Base-by-base conservation (phyloP, 202 grass and related monocot species). In the Schoenoplectus tabernaemontani region DNA sequence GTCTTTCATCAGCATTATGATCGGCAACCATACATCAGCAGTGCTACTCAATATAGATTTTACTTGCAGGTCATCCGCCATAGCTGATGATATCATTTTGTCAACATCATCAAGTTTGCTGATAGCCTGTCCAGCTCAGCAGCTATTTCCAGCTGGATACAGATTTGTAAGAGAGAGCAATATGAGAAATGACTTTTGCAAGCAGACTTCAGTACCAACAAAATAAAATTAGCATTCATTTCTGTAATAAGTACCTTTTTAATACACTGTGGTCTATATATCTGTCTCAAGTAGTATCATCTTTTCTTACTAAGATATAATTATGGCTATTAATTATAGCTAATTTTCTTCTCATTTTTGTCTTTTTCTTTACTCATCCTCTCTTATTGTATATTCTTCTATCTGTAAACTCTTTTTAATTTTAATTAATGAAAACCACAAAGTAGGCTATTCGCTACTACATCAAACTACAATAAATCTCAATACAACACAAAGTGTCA, bases 81-180 rank as follows among this genome's bases (percentile, higher is more conserved):
- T 92, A 51, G 94, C 74, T 11, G 95, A 90, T 3, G 95, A 98
- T 91, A 94, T 92, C 89, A 95, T 92, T 81, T 95, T 94, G 86
- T 98, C 95, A 0, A 91, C 91, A 10, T 95, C 89, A 78, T 98
- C 89, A 2, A 98, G 84, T 87, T 89, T 0, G 88, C 76, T 32
- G 91, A 98, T 15, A 98, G 58, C 67, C 83, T 94, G 79, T 94
- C 95, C 83, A 98, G 38, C 81, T 95, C 95, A 36, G 86, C 91
- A 48, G 91, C 89, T 80, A 95, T 98, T 64, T 98, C 91, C 67
- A 92, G 67, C 95, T 95, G 71, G 28, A 83, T 7, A 42, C 6
- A 33, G 44, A 12, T 8, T 66, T 36, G 28, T 34, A 59, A 2
- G 1, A 83, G 23, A 89, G 20, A 7, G 11, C 43, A 69, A 58